phyloP scores from a whole-genome alignment of 2,329 filamentous ascomycete genomes.

The Ascochyta koolunga region DNA sequence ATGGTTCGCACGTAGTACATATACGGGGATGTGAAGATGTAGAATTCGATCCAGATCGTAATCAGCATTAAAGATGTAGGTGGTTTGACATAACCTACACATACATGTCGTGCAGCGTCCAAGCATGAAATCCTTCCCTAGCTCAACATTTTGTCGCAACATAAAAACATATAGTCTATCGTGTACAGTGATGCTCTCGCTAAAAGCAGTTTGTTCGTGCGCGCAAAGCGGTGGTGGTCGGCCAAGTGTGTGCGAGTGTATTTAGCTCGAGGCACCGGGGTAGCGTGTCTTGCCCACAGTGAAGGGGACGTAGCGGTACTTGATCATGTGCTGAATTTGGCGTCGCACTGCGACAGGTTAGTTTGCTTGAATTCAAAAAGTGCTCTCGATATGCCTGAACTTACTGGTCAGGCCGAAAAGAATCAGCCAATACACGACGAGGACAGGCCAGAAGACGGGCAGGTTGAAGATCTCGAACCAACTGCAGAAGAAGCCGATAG shows the following conservation, averaged over 20 bases:
- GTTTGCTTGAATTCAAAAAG: neutral
- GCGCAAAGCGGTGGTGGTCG: conserved; percentile 1
- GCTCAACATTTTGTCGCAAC: conserved; percentile 22
- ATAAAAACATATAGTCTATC: conserved; percentile 29
- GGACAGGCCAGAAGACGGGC: conserved; percentile 97
- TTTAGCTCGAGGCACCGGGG: conserved; percentile 37
- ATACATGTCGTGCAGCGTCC: conserved; percentile 28
- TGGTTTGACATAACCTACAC: conserved; percentile 18
- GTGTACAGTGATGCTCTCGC: conserved; percentile 24
- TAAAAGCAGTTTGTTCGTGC: conserved; percentile 20
- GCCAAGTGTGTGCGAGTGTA: conserved; percentile 4
- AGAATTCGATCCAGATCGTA: neutral
- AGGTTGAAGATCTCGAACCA: conserved; percentile 96
- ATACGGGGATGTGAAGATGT: neutral
- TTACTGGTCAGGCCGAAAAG: conserved; percentile 92
- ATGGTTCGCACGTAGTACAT: neutral
- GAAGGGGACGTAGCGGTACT: conserved; percentile 97
- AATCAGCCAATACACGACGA: conserved; percentile 99
- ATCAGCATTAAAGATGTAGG: conserved; percentile 12
- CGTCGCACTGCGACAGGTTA: conserved; percentile 74
- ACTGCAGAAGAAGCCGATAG: conserved; percentile 82
- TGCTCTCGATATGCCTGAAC: too few relatives aligned
- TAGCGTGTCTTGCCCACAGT: conserved; percentile 75
- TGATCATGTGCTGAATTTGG: conserved; percentile 99
- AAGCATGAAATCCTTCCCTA: conserved; percentile 16